Evolutionary conservation across 495 filamentous ascomycete genomes (phyloP).

Genomic region (Lichenothelia convexa): DNA sequence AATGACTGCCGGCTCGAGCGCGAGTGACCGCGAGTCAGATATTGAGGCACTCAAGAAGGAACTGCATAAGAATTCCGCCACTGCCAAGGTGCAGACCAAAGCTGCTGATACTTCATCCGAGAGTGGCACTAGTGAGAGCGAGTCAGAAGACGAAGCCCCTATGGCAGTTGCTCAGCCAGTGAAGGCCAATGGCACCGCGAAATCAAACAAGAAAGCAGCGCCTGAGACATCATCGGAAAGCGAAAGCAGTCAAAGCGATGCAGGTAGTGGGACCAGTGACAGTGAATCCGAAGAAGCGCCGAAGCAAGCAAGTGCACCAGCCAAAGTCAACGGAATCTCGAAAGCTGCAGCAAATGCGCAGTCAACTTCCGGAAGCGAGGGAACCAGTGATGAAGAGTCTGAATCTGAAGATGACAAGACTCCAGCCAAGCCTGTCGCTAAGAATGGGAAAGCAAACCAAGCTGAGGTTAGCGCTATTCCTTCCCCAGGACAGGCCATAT

Average conservation of each 20-base stretch:
- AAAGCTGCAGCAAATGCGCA: constrained; percentile 9
- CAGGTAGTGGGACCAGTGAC: constrained; percentile 18
- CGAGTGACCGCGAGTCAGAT: constrained; percentile 3
- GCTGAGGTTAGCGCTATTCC: neutral
- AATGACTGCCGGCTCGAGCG: constrained; percentile 1
- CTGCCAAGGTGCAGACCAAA: constrained; percentile 1
- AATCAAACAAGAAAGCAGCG: constrained; percentile 11
- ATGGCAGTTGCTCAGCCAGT: constrained; percentile 10
- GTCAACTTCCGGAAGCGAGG: constrained; percentile 7
- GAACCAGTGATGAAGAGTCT: constrained; percentile 10
- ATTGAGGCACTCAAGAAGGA: neutral
- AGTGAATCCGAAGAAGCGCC: constrained; percentile 15
- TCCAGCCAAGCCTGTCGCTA: constrained; percentile 2
- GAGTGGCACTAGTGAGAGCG: constrained; percentile 13
- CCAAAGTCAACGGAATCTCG: constrained; percentile 19
- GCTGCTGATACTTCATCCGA: constrained; percentile 9
- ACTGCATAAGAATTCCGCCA: constrained; percentile 1
- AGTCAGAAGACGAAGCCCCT: constrained; percentile 11
- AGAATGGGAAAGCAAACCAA: no score
- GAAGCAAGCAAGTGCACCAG: constrained; percentile 24
- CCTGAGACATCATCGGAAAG: constrained; percentile 17
- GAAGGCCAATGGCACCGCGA: constrained; percentile 17
- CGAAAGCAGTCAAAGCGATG: constrained; percentile 20
- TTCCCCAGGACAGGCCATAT: neutral
- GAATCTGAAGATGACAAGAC: constrained; percentile 6